Base-by-base conservation (phyloP, 164 flowering plant species). In the Taxillus chinensis region DNA sequence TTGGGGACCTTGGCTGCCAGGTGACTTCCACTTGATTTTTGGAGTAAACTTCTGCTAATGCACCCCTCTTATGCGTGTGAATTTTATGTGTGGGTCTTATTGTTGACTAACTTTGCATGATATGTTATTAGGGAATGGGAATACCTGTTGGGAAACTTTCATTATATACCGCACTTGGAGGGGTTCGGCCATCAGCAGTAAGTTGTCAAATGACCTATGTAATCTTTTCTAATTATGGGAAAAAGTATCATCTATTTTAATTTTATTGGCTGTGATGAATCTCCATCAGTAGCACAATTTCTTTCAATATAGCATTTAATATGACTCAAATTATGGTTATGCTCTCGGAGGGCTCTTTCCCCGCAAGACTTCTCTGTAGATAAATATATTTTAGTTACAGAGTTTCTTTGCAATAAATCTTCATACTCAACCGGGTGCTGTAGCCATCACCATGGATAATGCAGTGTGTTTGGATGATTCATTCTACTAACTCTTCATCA, bases 1-100 rank as follows among this genome's bases (percentile, higher is more conserved):
- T 77, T 41, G 81, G 81, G 11, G 81, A 77, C 64, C 78, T 77
- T 62, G 81, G 81, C 17, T 74, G 76, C 60, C 76, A 77, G 77
- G 80, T 74, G 45, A 6, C 45, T 43, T 8, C 5, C 8, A 5
- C 45, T n/a, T n/a, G n/a, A n/a, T n/a, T n/a, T n/a, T n/a, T n/a
- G n/a, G n/a, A n/a, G n/a, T n/a, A n/a, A n/a, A n/a, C n/a, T n/a
- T n/a, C n/a, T n/a, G n/a, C n/a, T n/a, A n/a, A n/a, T n/a, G n/a
- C n/a, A n/a, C n/a, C n/a, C n/a, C n/a, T n/a, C n/a, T n/a, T 43
- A 8, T 43, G 45, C 45, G 8, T 8, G 45, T 43, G 45, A 8
- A 5, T 43, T 43, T 43, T 5, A 43, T 43, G 8, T 43, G 45
- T 5, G n/a, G n/a, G n/a, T n/a, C n/a, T n/a, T n/a, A 5, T 43